phyloP scores from a whole-genome alignment of 2,329 filamentous ascomycete genomes.

The Aspergillus felis region DNA sequence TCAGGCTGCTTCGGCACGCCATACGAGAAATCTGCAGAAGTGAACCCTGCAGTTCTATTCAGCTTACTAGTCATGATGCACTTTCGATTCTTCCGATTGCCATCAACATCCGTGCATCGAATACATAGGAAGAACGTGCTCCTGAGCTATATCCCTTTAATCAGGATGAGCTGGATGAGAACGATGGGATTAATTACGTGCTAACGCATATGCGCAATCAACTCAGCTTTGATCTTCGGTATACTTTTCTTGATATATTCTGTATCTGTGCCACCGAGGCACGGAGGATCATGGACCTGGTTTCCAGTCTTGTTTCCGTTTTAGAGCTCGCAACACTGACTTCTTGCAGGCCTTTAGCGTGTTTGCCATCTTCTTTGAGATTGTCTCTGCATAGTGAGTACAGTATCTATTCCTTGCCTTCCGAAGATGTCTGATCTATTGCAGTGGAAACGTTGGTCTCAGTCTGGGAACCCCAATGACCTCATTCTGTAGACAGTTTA shows the following conservation, averaged over 20 bases:
- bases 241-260: conserved; percentile 57
- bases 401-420: not conserved
- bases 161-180: conserved; percentile 17
- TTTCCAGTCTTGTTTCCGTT: not conserved
- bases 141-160: conserved; percentile 54
- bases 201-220: conserved; percentile 59
- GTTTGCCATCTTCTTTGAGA: conserved; percentile 51
- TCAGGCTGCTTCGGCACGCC: conserved; percentile 51
- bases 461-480: conserved; percentile 31
- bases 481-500: conserved; percentile 44
- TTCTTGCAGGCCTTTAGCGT: conserved; percentile 43
- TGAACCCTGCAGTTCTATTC: conserved; percentile 55
- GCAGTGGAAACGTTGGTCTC: conserved; percentile 33
- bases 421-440: conserved; percentile 3
- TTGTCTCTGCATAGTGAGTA: conserved; percentile 38
- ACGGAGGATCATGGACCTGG: conserved; percentile 24
- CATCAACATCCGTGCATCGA: conserved; percentile 74
- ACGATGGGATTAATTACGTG: conserved; percentile 39
- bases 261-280: conserved; percentile 56
- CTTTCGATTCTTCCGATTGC: conserved; percentile 90
- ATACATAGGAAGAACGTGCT: conserved; percentile 65
- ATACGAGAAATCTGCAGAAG: conserved; percentile 47
- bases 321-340: not conserved
- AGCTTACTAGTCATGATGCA: conserved; percentile 89
- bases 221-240: conserved; percentile 64